Evolutionary conservation across 2,329 filamentous ascomycete species (phyloP).

Genomic region (Neurospora sp.): DNA sequence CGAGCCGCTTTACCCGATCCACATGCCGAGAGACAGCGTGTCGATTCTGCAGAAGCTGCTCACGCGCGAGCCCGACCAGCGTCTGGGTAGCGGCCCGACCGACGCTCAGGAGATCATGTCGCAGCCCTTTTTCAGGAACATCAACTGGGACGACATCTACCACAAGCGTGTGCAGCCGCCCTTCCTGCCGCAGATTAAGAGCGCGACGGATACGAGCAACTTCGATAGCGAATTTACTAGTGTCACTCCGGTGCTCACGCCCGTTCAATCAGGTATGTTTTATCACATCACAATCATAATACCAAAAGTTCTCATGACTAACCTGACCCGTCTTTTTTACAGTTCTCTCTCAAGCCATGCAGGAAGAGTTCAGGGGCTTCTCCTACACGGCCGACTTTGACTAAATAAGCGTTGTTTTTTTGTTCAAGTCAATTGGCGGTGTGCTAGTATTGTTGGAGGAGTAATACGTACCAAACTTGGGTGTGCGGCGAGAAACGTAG

Average conservation of each 20-base stretch:
- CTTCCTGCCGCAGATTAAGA: slow-evolving; percentile 84
- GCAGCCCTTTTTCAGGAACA: slow-evolving; percentile 94
- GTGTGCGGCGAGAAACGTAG: background rate
- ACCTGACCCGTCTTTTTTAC: slow-evolving; percentile 8
- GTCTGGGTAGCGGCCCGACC: slow-evolving; percentile 87
- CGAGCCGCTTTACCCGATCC: slow-evolving; percentile 94
- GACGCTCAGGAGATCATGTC: slow-evolving; percentile 99
- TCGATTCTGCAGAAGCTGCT: slow-evolving; percentile 96
- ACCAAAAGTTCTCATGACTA: background rate
- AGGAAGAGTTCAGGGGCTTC: slow-evolving; percentile 98
- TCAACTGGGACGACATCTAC: slow-evolving; percentile 98
- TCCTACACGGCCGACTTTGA: slow-evolving; percentile 93
- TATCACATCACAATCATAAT: background rate
- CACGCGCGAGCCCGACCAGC: slow-evolving; percentile 86
- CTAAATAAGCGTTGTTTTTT: slow-evolving; percentile 29
- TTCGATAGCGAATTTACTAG: slow-evolving; percentile 98
- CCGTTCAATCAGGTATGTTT: slow-evolving; percentile 85
- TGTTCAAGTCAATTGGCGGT: background rate
- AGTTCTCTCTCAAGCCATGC: slow-evolving; percentile 98
- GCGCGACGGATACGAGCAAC: slow-evolving; percentile 95
- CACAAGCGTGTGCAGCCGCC: slow-evolving; percentile 86
- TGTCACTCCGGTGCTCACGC: slow-evolving; percentile 92
- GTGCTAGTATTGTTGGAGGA: background rate
- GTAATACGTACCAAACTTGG: background rate
- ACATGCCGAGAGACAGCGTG: slow-evolving; percentile 96